Conservation (phyloP, 2,329 filamentous ascomycete genomes). For the Periglandula ipomoeae region DNA sequence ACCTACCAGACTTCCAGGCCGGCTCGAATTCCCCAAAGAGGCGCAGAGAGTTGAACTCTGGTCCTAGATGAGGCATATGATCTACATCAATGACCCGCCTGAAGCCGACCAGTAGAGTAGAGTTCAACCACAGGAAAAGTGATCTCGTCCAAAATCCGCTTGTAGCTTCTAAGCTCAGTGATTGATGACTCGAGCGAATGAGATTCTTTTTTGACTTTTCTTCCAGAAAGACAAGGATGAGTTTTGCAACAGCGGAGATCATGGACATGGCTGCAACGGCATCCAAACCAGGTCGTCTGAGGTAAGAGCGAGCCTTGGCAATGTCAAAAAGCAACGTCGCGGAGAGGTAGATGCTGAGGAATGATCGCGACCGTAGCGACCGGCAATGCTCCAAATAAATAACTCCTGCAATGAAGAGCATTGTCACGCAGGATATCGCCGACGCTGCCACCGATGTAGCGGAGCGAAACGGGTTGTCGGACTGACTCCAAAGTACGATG, state of each 20-base stretch:
- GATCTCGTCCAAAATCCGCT: background rate
- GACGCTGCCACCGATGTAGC: background rate
- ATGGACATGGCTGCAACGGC: conserved; percentile 1
- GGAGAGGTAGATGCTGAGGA: conserved; percentile 21
- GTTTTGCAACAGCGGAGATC: background rate
- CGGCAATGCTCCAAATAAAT: background rate
- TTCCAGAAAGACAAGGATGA: background rate
- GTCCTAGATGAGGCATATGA: background rate
- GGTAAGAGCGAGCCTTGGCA: conserved; percentile 17
- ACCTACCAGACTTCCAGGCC: background rate
- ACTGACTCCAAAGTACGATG: background rate
- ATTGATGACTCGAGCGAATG: conserved; percentile 11
- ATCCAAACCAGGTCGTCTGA: conserved; percentile 16
- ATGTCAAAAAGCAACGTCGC: conserved; percentile 21
- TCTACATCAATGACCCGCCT: background rate
- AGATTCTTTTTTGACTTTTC: background rate
- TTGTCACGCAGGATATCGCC: background rate
- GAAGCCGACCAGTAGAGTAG: background rate
- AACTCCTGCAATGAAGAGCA: background rate
- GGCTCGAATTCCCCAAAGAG: background rate
- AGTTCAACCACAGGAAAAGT: background rate
- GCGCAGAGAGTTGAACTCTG: background rate
- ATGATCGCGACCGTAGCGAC: conserved; percentile 17
- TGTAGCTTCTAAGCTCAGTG: conserved; percentile 13
- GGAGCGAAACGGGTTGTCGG: background rate